These are phyloP conservation scores for Colletotrichum musae DNA, from an alignment of 2,329 filamentous ascomycete species.

Conservation along the genomic window DNA sequence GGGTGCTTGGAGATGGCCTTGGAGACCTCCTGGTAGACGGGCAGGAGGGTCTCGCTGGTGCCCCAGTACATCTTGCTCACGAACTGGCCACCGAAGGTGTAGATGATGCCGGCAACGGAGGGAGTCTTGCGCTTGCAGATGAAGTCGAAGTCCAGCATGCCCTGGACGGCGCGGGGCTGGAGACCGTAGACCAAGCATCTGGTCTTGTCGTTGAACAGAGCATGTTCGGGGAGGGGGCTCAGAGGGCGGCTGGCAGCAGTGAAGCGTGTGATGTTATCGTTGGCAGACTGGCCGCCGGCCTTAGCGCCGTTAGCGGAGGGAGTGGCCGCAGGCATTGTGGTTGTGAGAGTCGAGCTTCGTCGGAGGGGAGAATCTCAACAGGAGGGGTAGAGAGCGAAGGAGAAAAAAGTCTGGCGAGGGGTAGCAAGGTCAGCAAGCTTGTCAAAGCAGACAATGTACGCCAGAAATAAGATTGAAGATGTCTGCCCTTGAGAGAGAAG, in stretches of 20 bases:
- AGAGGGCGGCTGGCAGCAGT: conserved; percentile 91
- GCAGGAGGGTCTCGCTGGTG: conserved; percentile 97
- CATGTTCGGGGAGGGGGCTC: conserved; percentile 89
- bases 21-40: conserved; percentile 94
- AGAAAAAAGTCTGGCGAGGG: conserved; percentile 42
- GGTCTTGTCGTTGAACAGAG: conserved; percentile 99
- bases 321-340: conserved; percentile 67
- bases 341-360: conserved; percentile 38
- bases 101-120: conserved; percentile 99
- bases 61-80: conserved; percentile 99
- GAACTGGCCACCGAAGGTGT: conserved; percentile 99
- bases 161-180: conserved; percentile 92
- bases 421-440: conserved; percentile 41
- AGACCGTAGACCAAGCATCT: conserved; percentile 99
- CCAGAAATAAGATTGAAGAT: conserved; percentile 35
- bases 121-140: conserved; percentile 99
- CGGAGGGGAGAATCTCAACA: conserved; percentile 37
- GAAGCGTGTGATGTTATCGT: conserved; percentile 99
- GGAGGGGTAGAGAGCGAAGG: conserved; percentile 15
- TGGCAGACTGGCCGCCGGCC: conserved; percentile 75
- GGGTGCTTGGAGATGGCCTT: conserved; percentile 97
- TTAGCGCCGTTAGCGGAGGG: conserved; percentile 61
- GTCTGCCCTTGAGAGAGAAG: conserved; percentile 35
- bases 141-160: conserved; percentile 99
- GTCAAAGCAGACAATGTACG: conserved; percentile 40